Evolutionary conservation across 192 early-diverging fungal species (phyloP), one percentile per base, ranked within the genome.

Genomic region (Oehlia diaphana): DNA sequence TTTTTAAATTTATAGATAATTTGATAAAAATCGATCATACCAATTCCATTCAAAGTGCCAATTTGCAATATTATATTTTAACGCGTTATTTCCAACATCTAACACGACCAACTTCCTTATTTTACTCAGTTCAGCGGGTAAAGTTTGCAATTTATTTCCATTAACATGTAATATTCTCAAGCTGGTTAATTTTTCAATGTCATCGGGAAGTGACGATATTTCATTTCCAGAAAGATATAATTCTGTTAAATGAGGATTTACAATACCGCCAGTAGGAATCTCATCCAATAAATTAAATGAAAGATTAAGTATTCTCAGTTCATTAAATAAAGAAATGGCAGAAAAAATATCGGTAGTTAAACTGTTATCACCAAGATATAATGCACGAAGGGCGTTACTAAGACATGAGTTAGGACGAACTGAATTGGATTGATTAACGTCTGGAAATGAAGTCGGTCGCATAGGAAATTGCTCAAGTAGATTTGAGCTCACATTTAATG

Each of bases 31-130:
- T 79, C 68, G 19, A 21, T 58, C 53, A 58, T 86, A 89, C 94
- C 96, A 97, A 81, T 97, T 97, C 96, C 96, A 97, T 80, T 97
- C 96, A 82, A 94, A 96, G 16, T 93, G 94, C 95, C 95, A 97
- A 83, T 97, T 97, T 58, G 94, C 90, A 74, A 96, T 95, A 80
- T 97, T 97, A 83, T 96, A 97, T 86, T 95, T 95, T 65, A 97
- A 86, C 39, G 91, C 88, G 74, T 97, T 96, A 82, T 92, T 93
- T 61, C 96, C 94, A 12, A 95, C 92, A 83, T 97, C 96, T 16
- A 97, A 84, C n/a, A 91, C 91, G 5, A 89, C 77, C 49, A 97
- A 86, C 31, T 90, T 87, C 74, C 92, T 87, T 19, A 97, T 89
- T 85, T 97, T 97, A 76, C 92, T 93, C n/a, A 97, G 88, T 88